Evolutionary conservation across 1,284 basidiomycete genomes (phyloP), one percentile per base, ranked within the genome.

Genomic region (Cutaneotrichosporon cutaneum): DNA sequence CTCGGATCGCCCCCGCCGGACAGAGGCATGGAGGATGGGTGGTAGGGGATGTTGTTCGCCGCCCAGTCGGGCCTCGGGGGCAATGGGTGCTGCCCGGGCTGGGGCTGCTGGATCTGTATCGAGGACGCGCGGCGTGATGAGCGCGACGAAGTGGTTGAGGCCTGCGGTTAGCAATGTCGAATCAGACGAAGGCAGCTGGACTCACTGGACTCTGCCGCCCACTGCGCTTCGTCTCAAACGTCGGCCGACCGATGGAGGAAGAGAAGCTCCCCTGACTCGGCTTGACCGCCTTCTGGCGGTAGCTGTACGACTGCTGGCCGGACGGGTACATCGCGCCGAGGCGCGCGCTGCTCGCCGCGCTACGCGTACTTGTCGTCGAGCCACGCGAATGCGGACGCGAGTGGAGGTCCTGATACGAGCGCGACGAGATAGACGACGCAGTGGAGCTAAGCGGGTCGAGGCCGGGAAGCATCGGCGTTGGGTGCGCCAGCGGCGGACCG

Each of bases 11-110:
- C 52, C 10, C 36, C 44, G 5, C 47, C 57, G 0, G 53, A n/a
- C 16, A 22, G 30, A 11, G 67, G 65, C 51, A 72, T 54, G 11
- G 76, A 70, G 4, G 75, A 71, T 7, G 75, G 75, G 47, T 77
- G 74, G 60, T 77, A 77, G 36, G 72, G 74, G 6, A 77, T 68
- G 50, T 77, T 76, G 62, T 76, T 75, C 0, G 75, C 74, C 14
- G 76, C 71, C 76, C 76, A 78, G 58, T 78, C 74, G 8, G 76
- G 76, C 30, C 72, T 60, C 48, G 72, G 69, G 4, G 76, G 76
- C n/a, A 78, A 66, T 3, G 73, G 76, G 56, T 76, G 74, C 56
- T 77, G 73, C 10, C 68, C 61, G 1, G 74, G 70, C 22, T 64
- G 61, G 6, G 73, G 72, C 24, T 68, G 64, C 10, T 69, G 61